Evolutionary conservation across 257 asterid genomes (phyloP), one percentile per base, ranked within the genome.

Genomic region (Solanum chiquidenum): DNA sequence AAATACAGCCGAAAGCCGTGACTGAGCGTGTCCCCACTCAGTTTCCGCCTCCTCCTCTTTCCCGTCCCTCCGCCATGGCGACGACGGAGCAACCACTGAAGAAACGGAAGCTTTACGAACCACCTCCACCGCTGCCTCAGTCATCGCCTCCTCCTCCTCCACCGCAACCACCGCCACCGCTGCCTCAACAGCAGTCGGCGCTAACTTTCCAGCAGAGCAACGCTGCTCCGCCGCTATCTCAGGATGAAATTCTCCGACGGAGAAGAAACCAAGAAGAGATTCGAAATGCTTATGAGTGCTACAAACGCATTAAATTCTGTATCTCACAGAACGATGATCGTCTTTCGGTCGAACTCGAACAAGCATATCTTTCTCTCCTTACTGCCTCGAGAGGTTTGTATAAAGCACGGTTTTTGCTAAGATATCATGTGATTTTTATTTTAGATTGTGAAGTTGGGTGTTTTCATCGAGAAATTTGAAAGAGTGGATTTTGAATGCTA

Each of bases 261-360:
- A 92, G 96, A 89, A 91, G 93, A 89, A 93, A 88, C 91, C 97
- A 93, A 69, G 99, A 96, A 90, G 99, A 94, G 90, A 94, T 96
- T 91, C 94, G 98, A 20, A 91, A 87, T 87, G 94, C 94, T 84
- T 93, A 92, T 85, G 93, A 93, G 88, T 92, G 94, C 91, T 93
- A 92, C 87, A 96, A 94, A 93, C 90, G 92, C 75, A 94, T 95
- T 25, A 96, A 91, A 66, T 86, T 87, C 80, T 94, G 92, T 89
- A 88, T 91, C 84, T 89, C 90, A 10, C 92, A 89, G 88, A 90
- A 91, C 85, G 96, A 93, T 64, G 89, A 89, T 66, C 90, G 92
- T 68, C 88, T 85, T 88, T 49, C 40, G 86, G 91, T 91, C 83
- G 95, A 94, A 76, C 88, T 95, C 69, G 97, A 94, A 88, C 94